Base-by-base conservation (phyloP, 2,329 filamentous ascomycete genomes). In the Claviceps africana region DNA sequence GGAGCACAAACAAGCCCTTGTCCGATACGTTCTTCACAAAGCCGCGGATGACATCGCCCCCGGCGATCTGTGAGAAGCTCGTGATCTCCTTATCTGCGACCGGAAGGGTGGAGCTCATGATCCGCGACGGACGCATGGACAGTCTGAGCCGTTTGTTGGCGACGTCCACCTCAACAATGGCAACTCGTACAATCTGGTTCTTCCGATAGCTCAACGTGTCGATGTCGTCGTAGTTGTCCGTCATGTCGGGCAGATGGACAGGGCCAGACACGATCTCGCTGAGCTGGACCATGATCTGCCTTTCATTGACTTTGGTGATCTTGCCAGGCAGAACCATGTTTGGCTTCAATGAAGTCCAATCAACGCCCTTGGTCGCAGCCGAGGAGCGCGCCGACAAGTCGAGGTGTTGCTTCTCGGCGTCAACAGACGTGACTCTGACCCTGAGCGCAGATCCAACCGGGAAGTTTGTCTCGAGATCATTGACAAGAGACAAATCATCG, bases 21-120 rank as follows among this genome's bases (percentile, higher is more conserved):
- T 95, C 88, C 0, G 86, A 79, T 43, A 97, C 82, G 58, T 88
- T 88, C 70, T 89, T 94, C 60, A 98, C 80, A 61, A 98, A 97
- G 3, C 94, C 94, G 52, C 93, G 85, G 15, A 95, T 75, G 31
- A 96, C 72, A 56, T 94, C 83, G 55, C 90, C 88, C 40, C 81
- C 71, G 53, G 83, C 81, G 33, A 98, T 64, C 58, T 94, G 81
- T n/a, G 80, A 73, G 47, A 82, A 69, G 19, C 78, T 78, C 13
- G 75, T 78, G 57, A 98, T 82, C 61, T 96, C 88, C 39, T 78
- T 81, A 64, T 98, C 93, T 62, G 83, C 81, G 46, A 96, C 80
- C 1, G 83, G 77, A 3, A 94, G 72, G 1, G 86, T 85, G 1
- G 91, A 95, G 69, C 87, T 95, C 56, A 97, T 73, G 42, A 96